Base-by-base conservation (phyloP, 768 basidiomycete species). In the Mycena venus region DNA sequence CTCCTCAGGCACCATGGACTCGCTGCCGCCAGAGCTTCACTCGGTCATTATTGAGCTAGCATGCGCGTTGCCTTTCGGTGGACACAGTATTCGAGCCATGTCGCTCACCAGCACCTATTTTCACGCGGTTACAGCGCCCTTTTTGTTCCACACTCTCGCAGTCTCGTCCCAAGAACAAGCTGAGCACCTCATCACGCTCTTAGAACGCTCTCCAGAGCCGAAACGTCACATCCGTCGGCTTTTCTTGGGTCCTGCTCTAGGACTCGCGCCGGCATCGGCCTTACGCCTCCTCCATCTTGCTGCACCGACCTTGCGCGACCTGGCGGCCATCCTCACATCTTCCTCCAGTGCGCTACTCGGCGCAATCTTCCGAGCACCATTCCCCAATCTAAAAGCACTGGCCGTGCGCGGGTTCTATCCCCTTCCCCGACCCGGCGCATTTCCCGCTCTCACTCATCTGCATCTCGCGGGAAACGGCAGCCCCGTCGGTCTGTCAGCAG, bases 91-190 rank as follows among this genome's bases (percentile, higher is more conserved):
- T 25, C 71, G 63, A 60, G 56, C 64, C 3, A 58, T 66, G 3
- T 60, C 71, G 1, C 71, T 59, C 71, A 60, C 70, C 14, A 72
- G 32, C 49, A 66, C 56, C 27, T 61, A 72, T 53, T 72, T 66
- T 21, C 71, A 34, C 14, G 44, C 23, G 3, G 25, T 72, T 55
- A 47, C 64, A 21, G 49, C 42, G n/a, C 56, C 71, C 23, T 67
- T 72, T 61, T n/a, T 49, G 25, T 60, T 60, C 58, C 32, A 66
- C 59, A 72, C 71, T 3, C 19, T 72, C 34, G 56, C 36, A 3
- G 11, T 72, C 7, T 60, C 58, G 25, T 38, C 58, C 25, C 29
- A 23, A 27, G 21, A 66, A 9, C 62, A 58, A 36, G 70, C 53
- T 32, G 27, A 12, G 7, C 38, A 14, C 1, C 53, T 71, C 1